Percentiles rank a stretch among this genome's conserved stretches.
phyloP scores from a whole-genome alignment of 1,284 basidiomycete genomes.

The Ceratobasidium sp. region DNA sequence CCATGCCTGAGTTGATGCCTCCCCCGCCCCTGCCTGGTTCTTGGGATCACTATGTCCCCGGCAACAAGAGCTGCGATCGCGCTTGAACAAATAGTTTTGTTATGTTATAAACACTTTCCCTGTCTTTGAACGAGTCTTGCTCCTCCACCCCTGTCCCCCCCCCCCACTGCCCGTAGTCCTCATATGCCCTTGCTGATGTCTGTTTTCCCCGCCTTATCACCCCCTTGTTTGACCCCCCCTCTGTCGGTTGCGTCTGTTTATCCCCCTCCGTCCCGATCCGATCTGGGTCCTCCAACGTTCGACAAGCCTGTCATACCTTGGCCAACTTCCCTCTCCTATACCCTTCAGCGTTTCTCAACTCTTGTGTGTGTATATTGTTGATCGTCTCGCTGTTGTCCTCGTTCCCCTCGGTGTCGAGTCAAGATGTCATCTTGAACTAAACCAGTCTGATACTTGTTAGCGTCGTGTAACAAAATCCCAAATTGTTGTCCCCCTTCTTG shows the following conservation, averaged over 20 bases:
- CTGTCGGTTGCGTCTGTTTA: neutral
- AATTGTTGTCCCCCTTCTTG: neutral
- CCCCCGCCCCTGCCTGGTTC: neutral
- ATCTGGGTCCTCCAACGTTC: neutral
- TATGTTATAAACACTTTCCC: conserved; percentile 24
- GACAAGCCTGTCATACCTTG: conserved; percentile 13
- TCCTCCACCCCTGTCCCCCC: conserved; percentile 5
- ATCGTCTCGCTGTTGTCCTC: neutral
- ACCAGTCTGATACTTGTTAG: conserved; percentile 4
- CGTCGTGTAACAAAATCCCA: neutral
- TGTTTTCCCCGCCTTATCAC: neutral
- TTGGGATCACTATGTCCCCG: conserved; percentile 6
- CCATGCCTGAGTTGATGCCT: neutral
- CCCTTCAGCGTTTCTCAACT: neutral
- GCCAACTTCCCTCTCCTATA: neutral
- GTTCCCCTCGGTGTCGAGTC: neutral
- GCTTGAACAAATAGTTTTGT: neutral
- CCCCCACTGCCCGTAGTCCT: neutral
- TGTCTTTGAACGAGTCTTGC: conserved; percentile 21
- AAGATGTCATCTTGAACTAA: too few relatives aligned
- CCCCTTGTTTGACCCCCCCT: neutral
- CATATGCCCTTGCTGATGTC: neutral
- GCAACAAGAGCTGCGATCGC: neutral
- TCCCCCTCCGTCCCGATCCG: conserved; percentile 6
- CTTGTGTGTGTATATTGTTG: neutral